These are phyloP conservation scores for Komagataella pastoris DNA, from an alignment of 805 yeast genomes.

Conservation along the genomic window DNA sequence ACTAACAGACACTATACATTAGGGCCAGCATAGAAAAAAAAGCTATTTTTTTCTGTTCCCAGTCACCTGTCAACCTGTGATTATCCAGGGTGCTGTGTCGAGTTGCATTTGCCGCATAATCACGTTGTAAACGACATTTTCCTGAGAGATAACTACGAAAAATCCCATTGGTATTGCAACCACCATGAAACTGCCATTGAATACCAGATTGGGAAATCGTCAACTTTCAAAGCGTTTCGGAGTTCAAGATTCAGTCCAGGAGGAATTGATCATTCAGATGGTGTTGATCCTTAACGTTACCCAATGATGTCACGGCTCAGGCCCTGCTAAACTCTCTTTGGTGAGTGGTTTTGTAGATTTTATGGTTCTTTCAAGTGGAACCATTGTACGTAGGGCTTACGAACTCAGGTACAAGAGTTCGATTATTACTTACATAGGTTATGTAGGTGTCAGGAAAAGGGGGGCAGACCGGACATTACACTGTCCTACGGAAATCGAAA, in stretches of 20 bases:
- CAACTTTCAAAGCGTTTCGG: neutral
- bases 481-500: neutral
- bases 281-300: neutral
- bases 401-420: neutral
- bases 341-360: no score
- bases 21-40: no score
- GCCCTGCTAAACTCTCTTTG: no score
- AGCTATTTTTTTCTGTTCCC: no score
- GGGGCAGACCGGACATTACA: neutral
- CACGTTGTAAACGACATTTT: no score
- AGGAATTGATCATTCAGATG: neutral
- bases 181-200: no score
- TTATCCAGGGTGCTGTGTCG: no score
- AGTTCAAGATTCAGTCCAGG: neutral
- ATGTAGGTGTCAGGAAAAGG: neutral
- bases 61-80: no score
- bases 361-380: neutral
- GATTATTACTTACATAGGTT: neutral
- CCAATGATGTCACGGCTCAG: neutral
- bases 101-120: no score
- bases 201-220: neutral
- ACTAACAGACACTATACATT: no score
- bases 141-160: no score
- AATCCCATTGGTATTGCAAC: no score
- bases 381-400: neutral